Evolutionary conservation across 192 early-diverging fungal genomes (phyloP).

Genomic region (Coemansia erecta): DNA sequence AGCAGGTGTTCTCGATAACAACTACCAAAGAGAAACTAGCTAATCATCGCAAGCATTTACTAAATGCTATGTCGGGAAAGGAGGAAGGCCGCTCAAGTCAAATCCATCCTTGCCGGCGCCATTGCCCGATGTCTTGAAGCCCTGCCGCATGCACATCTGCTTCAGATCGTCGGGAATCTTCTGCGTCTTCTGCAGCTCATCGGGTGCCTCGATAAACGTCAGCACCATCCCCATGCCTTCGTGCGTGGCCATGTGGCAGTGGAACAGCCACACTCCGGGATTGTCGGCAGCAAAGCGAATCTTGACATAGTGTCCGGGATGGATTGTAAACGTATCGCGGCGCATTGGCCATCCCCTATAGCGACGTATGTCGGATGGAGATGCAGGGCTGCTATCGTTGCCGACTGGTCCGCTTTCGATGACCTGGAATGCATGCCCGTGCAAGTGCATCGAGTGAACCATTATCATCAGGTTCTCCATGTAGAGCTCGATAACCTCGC

Average conservation of each 20-base stretch:
- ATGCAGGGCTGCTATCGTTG: slow-evolving; percentile 5
- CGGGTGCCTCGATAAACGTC: slow-evolving; percentile 69
- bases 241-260: slow-evolving; percentile 65
- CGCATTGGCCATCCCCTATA: slow-evolving; percentile 29
- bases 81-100: slow-evolving; percentile 59
- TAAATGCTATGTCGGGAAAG: background rate
- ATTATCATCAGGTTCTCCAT: slow-evolving; percentile 69
- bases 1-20: no score
- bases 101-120: slow-evolving; percentile 70
- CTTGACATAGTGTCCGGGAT: slow-evolving; percentile 56
- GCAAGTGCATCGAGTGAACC: slow-evolving; percentile 74
- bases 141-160: slow-evolving; percentile 62
- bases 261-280: slow-evolving; percentile 81
- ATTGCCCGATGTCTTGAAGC: slow-evolving; percentile 61
- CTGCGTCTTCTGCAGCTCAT: slow-evolving; percentile 53
- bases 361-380: background rate
- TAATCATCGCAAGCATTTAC: no score
- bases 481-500: slow-evolving; percentile 62
- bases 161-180: slow-evolving; percentile 52
- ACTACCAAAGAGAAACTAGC: no score
- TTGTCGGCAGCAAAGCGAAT: slow-evolving; percentile 78
- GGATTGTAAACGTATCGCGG: slow-evolving; percentile 57
- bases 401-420: slow-evolving; percentile 10
- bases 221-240: slow-evolving; percentile 68
- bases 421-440: slow-evolving; percentile 61